Base-by-base conservation (phyloP, 2,329 filamentous ascomycete genomes). In the Alternaria arborescens region DNA sequence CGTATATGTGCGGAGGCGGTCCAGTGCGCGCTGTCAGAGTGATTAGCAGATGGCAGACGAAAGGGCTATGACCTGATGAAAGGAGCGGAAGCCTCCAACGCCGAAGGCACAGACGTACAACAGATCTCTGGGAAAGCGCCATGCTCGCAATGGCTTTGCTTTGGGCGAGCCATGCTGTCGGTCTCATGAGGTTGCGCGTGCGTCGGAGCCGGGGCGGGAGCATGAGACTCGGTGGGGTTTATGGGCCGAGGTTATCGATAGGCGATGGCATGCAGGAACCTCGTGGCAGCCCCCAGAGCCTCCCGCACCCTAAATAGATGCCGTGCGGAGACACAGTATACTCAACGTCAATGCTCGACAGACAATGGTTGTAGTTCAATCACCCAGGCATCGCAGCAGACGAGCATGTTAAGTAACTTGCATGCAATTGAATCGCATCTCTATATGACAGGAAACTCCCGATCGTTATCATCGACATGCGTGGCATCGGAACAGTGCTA, bases 1-100 rank as follows among this genome's bases (percentile, higher is more conserved):
- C 14, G 78, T 76, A 69, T 87, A 89, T 36, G 80, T 75, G 67
- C 86, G 82, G 26, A 89, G 79, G 55, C 86, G 83, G 42, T 84
- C 80, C 70, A 89, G 81, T 40, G 86, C 87, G 71, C 76, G 73
- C 76, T 78, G 47, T 26, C 34, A 12, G 3, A n/a, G n/a, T 4
- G 10, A 57, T 74, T 55, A 74, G 62, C 36, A 46, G 42, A 26
- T 16, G 24, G 24, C 40, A 30, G 12, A 16, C 6, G 41, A 40
- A 42, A 16, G 32, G 53, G 22, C 30, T 55, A 11, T 26, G 40
- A 42, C 40, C 12, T 42, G 40, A 16, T 42, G 40, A 42, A 42
- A 42, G 20, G 40, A 24, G 40, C 40, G 40, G 20, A 42, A 42
- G 40, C 20, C 14, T 42, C 20, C 20, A 42, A 20, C 20, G 40